phyloP scores from a whole-genome alignment of 768 basidiomycete species.

The Collybia sordida region DNA sequence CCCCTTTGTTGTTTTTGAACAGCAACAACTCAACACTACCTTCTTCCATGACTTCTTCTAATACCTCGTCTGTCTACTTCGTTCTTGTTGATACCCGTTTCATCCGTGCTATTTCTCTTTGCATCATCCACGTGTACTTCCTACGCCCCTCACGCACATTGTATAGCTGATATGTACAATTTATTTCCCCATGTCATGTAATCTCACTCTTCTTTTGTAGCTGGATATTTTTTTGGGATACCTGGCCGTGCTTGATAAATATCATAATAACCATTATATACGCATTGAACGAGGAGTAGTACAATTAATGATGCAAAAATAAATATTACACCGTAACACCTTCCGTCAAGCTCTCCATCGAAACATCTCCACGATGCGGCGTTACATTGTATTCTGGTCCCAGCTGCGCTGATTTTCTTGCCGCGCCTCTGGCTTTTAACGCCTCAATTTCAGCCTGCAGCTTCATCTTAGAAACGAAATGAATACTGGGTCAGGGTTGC shows the following conservation, averaged over 20 bases:
- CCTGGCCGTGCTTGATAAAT: not conserved
- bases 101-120: not conserved
- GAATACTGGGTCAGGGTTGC: not conserved
- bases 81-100: constrained; percentile 3
- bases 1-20: not conserved
- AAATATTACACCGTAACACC: constrained; percentile 5
- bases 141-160: not conserved
- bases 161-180: constrained; percentile 2
- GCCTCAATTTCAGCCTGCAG: constrained; percentile 58
- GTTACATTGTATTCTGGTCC: constrained; percentile 7
- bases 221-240: constrained; percentile 1
- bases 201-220: constrained; percentile 4
- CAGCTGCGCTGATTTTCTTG: constrained; percentile 31
- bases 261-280: not conserved
- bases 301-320: not conserved
- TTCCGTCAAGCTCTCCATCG: constrained; percentile 8
- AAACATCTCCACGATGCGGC: constrained; percentile 6
- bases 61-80: not conserved
- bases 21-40: too few species aligned
- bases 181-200: not conserved
- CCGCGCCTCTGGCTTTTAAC: constrained; percentile 48
- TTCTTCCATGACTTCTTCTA: too few species aligned
- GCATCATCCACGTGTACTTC: not conserved
- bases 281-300: not conserved
- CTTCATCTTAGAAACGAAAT: constrained; percentile 40